Conservation (phyloP, 2,329 filamentous ascomycete genomes). For the Phyllachora maydis region DNA sequence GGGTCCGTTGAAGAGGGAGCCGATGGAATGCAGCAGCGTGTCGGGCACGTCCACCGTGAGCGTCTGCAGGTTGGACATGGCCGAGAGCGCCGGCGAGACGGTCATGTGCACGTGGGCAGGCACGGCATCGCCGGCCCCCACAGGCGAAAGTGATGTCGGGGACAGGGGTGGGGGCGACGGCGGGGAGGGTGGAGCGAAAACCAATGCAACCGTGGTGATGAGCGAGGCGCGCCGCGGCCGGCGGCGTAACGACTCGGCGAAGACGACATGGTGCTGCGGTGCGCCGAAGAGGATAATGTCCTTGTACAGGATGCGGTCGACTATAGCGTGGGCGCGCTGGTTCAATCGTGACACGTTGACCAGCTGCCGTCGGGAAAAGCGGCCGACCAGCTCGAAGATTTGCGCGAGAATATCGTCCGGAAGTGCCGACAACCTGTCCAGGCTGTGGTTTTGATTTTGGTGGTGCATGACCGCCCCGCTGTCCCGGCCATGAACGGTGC, state of each 20-base stretch:
- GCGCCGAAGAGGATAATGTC: conserved; percentile 22
- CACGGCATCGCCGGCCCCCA: conserved; percentile 11
- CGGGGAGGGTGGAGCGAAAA: too few species aligned
- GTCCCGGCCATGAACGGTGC: too few species aligned
- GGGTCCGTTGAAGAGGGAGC: conserved; percentile 25
- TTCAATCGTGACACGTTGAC: conserved; percentile 20
- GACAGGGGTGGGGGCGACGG: conserved; percentile 18
- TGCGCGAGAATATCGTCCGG: conserved; percentile 18
- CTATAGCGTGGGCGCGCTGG: conserved; percentile 18
- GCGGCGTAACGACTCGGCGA: conserved; percentile 22
- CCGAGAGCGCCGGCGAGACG: conserved; percentile 22
- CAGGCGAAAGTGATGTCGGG: conserved; percentile 16
- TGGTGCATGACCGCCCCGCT: too few species aligned
- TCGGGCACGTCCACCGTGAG: conserved; percentile 23
- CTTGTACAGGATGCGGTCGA: conserved; percentile 24
- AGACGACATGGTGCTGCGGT: conserved; percentile 24
- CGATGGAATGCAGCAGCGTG: conserved; percentile 21
- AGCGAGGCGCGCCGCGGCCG: conserved; percentile 23
- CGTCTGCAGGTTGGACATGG: conserved; percentile 26
- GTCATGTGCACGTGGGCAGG: too few species aligned
- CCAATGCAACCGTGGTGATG: conserved; percentile 17
- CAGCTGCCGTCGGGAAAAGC: conserved; percentile 15
- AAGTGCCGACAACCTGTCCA: conserved; percentile 10
- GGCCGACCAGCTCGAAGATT: conserved; percentile 16
- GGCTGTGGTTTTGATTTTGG: too few species aligned